phyloP scores from a whole-genome alignment of 2,329 filamentous ascomycete genomes.

The Ceratocystiopsis brevicomis region DNA sequence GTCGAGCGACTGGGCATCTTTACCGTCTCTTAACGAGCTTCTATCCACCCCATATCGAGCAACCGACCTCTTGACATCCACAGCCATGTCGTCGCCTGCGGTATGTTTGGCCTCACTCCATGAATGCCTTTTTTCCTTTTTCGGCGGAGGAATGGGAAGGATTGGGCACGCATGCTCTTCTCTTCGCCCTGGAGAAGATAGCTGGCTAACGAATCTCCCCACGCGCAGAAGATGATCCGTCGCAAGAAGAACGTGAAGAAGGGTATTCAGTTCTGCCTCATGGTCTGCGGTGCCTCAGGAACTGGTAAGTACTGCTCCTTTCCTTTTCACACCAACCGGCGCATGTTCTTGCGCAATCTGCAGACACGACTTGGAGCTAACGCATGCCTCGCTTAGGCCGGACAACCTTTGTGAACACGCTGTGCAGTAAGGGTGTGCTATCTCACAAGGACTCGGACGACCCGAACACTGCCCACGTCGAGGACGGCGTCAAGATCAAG shows the following conservation, averaged over 20 bases:
- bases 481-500: constrained; percentile 97
- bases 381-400: constrained; percentile 40
- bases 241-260: constrained; percentile 99
- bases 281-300: constrained; percentile 98
- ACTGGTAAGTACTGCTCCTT: constrained; percentile 57
- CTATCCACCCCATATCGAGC: background rate
- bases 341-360: too few species aligned
- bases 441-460: constrained; percentile 87
- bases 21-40: background rate
- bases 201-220: too few species aligned
- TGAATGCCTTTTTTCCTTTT: background rate
- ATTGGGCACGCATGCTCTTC: too few species aligned
- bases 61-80: constrained; percentile 3
- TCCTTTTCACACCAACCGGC: too few species aligned
- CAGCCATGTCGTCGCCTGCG: constrained; percentile 16
- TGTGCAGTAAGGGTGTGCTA: constrained; percentile 87
- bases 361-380: background rate
- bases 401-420: constrained; percentile 98
- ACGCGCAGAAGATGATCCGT: constrained; percentile 71
- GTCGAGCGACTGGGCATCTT: constrained; percentile 1
- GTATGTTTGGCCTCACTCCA: constrained; percentile 13
- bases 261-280: constrained; percentile 99
- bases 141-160: too few species aligned
- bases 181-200: too few species aligned
- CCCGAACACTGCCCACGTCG: constrained; percentile 67